A percentile compares a stretch with the other conserved stretches of the same genome.
phyloP scores from a whole-genome alignment of 805 yeast genomes.

The Barnettozyma californica region DNA sequence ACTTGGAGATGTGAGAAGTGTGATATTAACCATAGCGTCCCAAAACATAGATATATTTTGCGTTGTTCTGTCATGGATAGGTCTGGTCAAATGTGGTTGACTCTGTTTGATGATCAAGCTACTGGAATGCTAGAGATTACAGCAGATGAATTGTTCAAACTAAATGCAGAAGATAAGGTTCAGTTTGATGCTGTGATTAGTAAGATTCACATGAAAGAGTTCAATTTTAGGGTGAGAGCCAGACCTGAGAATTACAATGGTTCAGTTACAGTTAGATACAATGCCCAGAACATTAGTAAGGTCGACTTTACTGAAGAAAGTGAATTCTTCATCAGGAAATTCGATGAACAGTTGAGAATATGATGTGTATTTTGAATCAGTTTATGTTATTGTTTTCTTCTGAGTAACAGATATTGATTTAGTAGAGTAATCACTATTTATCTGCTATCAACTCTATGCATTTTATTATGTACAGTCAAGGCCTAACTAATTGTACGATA shows the following conservation, averaged over 20 bases:
- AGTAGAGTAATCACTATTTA: neutral
- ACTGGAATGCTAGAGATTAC: conserved; percentile 54
- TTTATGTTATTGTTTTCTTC: neutral
- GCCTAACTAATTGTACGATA: conserved; percentile 25
- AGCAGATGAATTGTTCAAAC: conserved; percentile 50
- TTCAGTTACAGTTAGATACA: conserved; percentile 67
- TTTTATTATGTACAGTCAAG: neutral
- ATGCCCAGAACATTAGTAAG: conserved; percentile 47
- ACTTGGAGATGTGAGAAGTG: conserved; percentile 95
- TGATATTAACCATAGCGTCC: conserved; percentile 60
- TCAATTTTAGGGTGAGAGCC: conserved; percentile 71
- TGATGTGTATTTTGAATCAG: neutral
- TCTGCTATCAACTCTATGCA: neutral
- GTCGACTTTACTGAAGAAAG: conserved; percentile 57
- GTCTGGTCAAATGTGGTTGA: conserved; percentile 81
- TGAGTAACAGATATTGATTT: neutral
- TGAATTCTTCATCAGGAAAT: conserved; percentile 43
- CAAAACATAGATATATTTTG: conserved; percentile 75
- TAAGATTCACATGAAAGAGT: conserved; percentile 60
- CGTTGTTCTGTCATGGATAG: conserved; percentile 73
- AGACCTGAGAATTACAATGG: conserved; percentile 83
- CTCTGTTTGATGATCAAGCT: conserved; percentile 85
- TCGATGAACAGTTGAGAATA: conserved; percentile 19
- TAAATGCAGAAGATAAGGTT: conserved; percentile 42
- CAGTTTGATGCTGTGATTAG: conserved; percentile 42